A percentile compares a stretch with the other conserved stretches of the same genome.
phyloP scores from a whole-genome alignment of 2,329 filamentous ascomycete genomes.

The Trichoderma sp. region DNA sequence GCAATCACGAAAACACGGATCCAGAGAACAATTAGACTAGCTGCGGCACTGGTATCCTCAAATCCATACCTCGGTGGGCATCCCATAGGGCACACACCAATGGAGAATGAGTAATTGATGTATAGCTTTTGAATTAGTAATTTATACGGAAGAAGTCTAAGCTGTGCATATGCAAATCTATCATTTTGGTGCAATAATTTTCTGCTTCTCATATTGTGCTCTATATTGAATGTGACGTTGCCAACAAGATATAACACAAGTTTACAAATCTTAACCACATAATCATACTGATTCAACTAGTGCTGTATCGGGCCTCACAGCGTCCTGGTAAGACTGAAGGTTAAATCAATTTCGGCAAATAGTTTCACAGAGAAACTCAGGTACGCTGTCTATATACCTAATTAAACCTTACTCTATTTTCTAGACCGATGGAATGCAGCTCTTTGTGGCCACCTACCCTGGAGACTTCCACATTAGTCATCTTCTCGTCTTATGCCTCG shows the following conservation, averaged over 20 bases:
- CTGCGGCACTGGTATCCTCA: not conserved
- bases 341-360: not conserved
- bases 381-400: not conserved
- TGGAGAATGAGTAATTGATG: not conserved
- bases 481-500: not conserved
- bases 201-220: not conserved
- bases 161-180: not conserved
- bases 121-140: not conserved
- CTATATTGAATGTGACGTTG: fast-evolving
- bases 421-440: not conserved
- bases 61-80: not conserved
- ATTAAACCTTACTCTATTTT: not conserved
- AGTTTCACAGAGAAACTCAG: not conserved
- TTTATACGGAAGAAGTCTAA: not conserved
- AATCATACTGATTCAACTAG: not conserved
- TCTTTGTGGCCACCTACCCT: not conserved
- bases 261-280: not conserved
- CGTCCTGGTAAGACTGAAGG: not conserved
- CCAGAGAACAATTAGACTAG: not conserved
- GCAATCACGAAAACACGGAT: not conserved
- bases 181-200: not conserved
- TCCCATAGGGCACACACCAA: not conserved
- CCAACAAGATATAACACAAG: not conserved
- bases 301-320: not conserved
- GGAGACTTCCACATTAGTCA: not conserved